These are phyloP conservation scores for Arthroderma uncinatum DNA, from an alignment of 2,329 filamentous ascomycete species.

Conservation along the genomic window DNA sequence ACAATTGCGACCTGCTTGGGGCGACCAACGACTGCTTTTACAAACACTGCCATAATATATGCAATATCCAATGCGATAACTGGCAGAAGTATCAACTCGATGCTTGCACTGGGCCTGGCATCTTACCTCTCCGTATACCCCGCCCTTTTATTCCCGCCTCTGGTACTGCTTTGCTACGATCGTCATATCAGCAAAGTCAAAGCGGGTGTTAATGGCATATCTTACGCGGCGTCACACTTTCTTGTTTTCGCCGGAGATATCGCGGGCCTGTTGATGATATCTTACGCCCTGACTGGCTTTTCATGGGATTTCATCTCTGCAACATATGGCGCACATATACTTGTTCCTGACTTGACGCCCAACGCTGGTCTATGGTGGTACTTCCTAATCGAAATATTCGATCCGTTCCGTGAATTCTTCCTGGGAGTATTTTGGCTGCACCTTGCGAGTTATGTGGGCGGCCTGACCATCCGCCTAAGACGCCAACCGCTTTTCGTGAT, in stretches of 20 bases:
- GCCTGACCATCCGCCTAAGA: constrained; percentile 69
- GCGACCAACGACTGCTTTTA: constrained; percentile 78
- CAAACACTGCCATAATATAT: constrained; percentile 74
- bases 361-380: constrained; percentile 99
- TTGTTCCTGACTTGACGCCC: constrained; percentile 82
- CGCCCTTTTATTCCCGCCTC: constrained; percentile 69
- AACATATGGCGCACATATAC: constrained; percentile 86
- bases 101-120: constrained; percentile 76
- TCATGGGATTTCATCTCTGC: constrained; percentile 82
- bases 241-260: constrained; percentile 45
- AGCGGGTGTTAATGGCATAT: constrained; percentile 15
- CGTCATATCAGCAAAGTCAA: constrained; percentile 36
- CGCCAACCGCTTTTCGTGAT: constrained; percentile 78
- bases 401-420: constrained; percentile 95
- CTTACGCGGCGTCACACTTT: constrained; percentile 48
- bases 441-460: constrained; percentile 77
- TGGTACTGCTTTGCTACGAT: constrained; percentile 72
- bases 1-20: constrained; percentile 84
- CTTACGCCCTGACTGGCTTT: constrained; percentile 58
- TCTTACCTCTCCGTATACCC: constrained; percentile 91
- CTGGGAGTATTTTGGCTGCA: constrained; percentile 97
- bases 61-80: constrained; percentile 69
- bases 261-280: constrained; percentile 57
- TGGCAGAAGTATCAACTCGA: constrained; percentile 61
- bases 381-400: constrained; percentile 99